These are phyloP conservation scores for Metarhizium humberi DNA, from an alignment of 2,329 filamentous ascomycete species.

Conservation along the genomic window DNA sequence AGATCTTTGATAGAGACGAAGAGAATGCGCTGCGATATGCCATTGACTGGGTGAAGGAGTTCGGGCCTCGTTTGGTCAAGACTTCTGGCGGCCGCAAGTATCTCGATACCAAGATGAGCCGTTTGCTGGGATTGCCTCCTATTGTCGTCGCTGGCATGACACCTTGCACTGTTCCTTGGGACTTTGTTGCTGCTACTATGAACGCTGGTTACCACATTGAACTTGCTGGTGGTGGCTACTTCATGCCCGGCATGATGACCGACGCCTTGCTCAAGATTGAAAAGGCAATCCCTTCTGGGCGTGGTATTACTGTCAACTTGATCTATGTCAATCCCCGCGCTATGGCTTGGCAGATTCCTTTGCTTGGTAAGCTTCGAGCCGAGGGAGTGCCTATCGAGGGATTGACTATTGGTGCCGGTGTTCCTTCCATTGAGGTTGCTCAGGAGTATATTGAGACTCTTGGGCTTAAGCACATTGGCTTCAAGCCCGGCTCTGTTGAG, in stretches of 20 bases:
- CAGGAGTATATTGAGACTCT: conserved; percentile 91
- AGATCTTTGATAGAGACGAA: conserved; percentile 93
- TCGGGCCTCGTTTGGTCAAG: conserved; percentile 84
- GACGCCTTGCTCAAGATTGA: conserved; percentile 79
- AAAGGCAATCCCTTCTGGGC: conserved; percentile 70
- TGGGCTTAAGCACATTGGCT: conserved; percentile 84
- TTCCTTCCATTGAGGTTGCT: conserved; percentile 86
- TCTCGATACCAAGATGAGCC: conserved; percentile 94
- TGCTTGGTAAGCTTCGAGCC: conserved; percentile 68
- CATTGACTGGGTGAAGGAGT: conserved; percentile 95
- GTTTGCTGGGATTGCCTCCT: conserved; percentile 74
- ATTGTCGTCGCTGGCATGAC: conserved; percentile 94
- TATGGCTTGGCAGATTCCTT: conserved; percentile 87
- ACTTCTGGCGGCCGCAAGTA: conserved; percentile 83
- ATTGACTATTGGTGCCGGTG: conserved; percentile 84
- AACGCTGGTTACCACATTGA: conserved; percentile 93
- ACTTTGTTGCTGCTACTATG: conserved; percentile 88
- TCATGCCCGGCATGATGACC: conserved; percentile 73
- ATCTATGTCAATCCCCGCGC: conserved; percentile 86
- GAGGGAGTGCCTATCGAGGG: conserved; percentile 89
- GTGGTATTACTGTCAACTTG: conserved; percentile 81
- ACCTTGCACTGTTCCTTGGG: conserved; percentile 78
- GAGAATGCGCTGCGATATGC: conserved; percentile 93
- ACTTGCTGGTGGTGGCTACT: conserved; percentile 83
- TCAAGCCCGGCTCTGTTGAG: conserved; percentile 86